phyloP scores from a whole-genome alignment of 2,329 filamentous ascomycete species.

The Apiospora marii region DNA sequence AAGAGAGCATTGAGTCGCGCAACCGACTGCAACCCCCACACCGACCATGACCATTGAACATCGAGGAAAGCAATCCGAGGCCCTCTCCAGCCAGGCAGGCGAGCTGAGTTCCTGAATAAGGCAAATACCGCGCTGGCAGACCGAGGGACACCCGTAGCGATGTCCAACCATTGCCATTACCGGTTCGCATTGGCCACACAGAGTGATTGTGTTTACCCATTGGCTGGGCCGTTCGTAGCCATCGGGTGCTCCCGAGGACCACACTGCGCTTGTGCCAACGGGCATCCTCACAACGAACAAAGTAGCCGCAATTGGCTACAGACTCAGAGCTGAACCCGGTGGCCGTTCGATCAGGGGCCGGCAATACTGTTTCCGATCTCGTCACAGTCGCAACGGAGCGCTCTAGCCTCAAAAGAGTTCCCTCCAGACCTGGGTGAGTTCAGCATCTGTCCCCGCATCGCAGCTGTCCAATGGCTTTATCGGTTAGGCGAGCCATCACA shows the following conservation, averaged over 20 bases:
- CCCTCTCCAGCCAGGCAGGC: neutral
- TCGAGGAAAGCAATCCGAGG: neutral
- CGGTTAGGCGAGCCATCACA: constrained; percentile 20
- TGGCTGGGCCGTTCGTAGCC: neutral
- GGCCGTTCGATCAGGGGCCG: constrained; percentile 9
- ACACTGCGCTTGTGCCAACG: neutral
- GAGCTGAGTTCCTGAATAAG: neutral
- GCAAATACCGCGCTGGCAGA: neutral
- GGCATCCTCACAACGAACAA: neutral
- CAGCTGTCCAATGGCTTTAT: constrained; percentile 13
- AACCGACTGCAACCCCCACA: neutral
- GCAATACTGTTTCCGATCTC: constrained; percentile 9
- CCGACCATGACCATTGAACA: neutral
- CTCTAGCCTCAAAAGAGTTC: neutral
- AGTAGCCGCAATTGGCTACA: neutral
- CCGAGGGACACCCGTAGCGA: neutral
- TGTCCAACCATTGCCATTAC: neutral
- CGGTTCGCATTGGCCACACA: constrained; percentile 5
- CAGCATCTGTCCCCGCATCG: neutral
- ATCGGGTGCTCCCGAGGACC: neutral
- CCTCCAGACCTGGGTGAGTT: neutral
- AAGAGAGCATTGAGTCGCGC: neutral
- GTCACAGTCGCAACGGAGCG: neutral
- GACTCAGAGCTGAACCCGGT: neutral
- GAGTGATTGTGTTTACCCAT: neutral